Conservation (phyloP, 495 filamentous ascomycete genomes). For the Talaromyces thailandensis region DNA sequence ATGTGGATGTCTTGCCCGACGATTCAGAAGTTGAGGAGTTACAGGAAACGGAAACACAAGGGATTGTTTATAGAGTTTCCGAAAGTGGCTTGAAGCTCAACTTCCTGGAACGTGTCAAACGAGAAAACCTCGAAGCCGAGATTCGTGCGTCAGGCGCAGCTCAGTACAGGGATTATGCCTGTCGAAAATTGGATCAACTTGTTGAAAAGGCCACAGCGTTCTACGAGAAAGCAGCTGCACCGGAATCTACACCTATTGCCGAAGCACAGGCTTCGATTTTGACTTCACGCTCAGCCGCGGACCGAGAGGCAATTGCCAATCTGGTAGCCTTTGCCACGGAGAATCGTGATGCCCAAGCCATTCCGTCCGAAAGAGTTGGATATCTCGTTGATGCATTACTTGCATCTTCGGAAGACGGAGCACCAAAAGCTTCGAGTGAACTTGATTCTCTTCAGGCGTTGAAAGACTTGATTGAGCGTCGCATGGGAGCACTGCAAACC, state of each 20-base stretch:
- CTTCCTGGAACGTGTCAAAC: constrained; percentile 44
- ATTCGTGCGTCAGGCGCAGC: constrained; percentile 13
- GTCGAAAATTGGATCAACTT: constrained; percentile 15
- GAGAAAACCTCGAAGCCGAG: constrained; percentile 15
- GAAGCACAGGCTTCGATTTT: constrained; percentile 14
- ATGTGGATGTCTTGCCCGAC: constrained; percentile 55
- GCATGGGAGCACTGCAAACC: constrained; percentile 10
- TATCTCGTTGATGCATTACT: constrained; percentile 22
- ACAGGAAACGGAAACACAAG: constrained; percentile 41
- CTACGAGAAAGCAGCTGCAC: constrained; percentile 8
- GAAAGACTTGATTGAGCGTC: constrained; percentile 20
- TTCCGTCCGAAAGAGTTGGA: constrained; percentile 12
- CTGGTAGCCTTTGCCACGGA: constrained; percentile 18
- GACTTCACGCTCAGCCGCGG: constrained; percentile 18
- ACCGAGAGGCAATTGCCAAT: constrained; percentile 21
- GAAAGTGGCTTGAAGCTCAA: constrained; percentile 70
- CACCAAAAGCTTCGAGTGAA: constrained; percentile 17
- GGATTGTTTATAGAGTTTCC: constrained; percentile 56
- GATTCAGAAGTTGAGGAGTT: constrained; percentile 48
- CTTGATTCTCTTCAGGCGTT: constrained; percentile 18
- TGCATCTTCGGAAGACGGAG: constrained; percentile 13
- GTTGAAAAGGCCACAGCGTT: constrained; percentile 13
- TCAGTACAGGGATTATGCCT: constrained; percentile 17
- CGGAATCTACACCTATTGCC: constrained; percentile 8
- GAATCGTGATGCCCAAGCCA: constrained; percentile 1